phyloP scores from a whole-genome alignment of 2,329 filamentous ascomycete genomes.

The Corinectria fuckeliana region DNA sequence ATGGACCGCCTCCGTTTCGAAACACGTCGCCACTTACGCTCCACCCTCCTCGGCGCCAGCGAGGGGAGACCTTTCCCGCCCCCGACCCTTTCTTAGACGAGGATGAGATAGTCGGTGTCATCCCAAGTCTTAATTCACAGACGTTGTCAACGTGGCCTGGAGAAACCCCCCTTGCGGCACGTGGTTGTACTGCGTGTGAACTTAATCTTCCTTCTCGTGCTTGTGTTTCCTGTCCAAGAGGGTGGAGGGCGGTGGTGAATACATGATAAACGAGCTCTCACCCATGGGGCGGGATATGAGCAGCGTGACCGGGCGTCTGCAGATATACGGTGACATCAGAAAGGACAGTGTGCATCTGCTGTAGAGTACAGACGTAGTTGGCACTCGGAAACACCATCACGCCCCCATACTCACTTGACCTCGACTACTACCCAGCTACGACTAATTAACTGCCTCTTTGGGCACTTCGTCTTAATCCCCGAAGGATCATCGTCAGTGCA shows the following conservation, averaged over 20 bases:
- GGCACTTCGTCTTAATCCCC: background rate
- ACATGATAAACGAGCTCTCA: background rate
- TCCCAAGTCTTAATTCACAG: background rate
- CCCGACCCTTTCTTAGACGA: too few species aligned
- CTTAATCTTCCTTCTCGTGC: background rate
- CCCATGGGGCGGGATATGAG: background rate
- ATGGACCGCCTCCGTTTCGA: conserved; percentile 1
- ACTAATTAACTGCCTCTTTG: background rate
- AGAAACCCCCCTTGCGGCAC: conserved; percentile 15
- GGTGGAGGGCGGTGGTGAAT: background rate
- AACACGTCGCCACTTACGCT: too few species aligned
- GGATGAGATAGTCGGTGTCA: background rate
- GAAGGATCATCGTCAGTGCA: background rate
- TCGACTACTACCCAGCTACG: background rate
- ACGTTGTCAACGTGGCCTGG: background rate
- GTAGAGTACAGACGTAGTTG: background rate
- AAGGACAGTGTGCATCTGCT: background rate
- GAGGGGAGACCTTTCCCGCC: too few species aligned
- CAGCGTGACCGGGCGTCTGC: background rate
- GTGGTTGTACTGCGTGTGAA: background rate
- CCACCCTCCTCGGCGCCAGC: too few species aligned
- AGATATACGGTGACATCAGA: background rate
- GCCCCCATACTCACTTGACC: background rate
- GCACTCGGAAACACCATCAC: background rate
- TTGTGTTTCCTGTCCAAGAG: background rate